A percentile compares a stretch with the other conserved stretches of the same genome.
phyloP scores from a whole-genome alignment of 139 green algal genomes.

The Eudorina sp. region DNA sequence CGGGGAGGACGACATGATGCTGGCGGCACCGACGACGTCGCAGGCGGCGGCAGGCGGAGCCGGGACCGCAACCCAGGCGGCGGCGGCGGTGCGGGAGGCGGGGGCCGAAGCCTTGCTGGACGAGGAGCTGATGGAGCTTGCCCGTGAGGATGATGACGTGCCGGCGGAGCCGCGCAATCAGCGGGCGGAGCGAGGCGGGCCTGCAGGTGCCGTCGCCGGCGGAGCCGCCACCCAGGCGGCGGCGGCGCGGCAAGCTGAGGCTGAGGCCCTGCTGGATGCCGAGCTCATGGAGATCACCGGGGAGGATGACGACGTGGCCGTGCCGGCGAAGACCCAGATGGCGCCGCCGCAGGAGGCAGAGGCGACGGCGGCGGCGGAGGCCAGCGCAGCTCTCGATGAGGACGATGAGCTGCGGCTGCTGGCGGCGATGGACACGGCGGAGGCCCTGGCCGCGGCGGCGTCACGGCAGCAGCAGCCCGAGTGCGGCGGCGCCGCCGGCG shows the following conservation, averaged over 20 bases:
- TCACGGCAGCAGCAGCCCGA: not conserved
- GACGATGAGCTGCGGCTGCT: not conserved
- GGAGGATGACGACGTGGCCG: not conserved
- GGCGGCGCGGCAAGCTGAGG: not conserved
- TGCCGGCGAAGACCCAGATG: too few relatives aligned
- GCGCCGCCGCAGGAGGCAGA: not conserved
- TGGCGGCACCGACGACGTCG: not conserved
- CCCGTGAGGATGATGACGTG: not conserved
- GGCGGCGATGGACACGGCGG: slow-evolving; percentile 6
- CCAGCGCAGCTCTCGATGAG: too few relatives aligned
- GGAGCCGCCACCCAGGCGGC: not conserved
- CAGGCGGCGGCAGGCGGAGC: not conserved
- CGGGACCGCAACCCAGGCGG: too few relatives aligned
- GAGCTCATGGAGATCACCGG: not conserved
- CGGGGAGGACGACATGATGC: too few relatives aligned
- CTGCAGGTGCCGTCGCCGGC: not conserved
- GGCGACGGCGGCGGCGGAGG: too few relatives aligned
- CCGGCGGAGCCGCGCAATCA: too few relatives aligned
- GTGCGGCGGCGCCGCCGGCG: not conserved
- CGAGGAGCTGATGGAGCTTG: slow-evolving; percentile 34
- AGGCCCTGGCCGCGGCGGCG: not conserved
- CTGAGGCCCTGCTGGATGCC: not conserved
- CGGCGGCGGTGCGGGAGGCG: not conserved
- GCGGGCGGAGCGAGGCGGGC: too few relatives aligned
- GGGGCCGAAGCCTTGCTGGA: not conserved